Base-by-base conservation (phyloP, 345 rosid genomes). In the Erysimum cheiranthoides region DNA sequence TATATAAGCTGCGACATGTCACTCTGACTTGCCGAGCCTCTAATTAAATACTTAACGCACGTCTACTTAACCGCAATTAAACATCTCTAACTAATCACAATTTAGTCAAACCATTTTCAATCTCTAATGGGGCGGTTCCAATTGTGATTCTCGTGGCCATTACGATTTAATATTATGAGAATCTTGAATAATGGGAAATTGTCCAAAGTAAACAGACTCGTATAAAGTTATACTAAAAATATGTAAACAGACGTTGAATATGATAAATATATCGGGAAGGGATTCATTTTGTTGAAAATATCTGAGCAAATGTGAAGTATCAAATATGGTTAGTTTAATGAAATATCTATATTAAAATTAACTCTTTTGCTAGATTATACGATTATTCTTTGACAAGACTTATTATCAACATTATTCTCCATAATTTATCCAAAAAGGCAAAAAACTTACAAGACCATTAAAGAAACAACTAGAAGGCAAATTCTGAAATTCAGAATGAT, bases 71-170 rank as follows among this genome's bases (percentile, higher is more conserved):
- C 56, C 28, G 10, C 30, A 30, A 50, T 49, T 40, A 68, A 75
- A 75, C 47, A 68, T 76, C 10, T 50, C 12, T 45, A 68, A 61
- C 53, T 67, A 75, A 75, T 75, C 64, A 61, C 49, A 75, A 6
- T 31, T 61, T 11, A 76, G 79, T 76, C 75, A 76, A 61, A 69
- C 70, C 70, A 54, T 76, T 52, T 76, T 76, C 57, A 69, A 69
- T 61, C 39, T 43, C 27, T 52, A 52, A 27, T 76, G 75, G 51
- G 79, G 58, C 51, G 65, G 70, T 70, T 76, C 51, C 21, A 9
- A 13, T 62, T 60, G 71, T 54, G 59, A 45, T 70, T 53, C 71
- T 71, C 34, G 45, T 46, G 71, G 60, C 46, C 61, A 27, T 43
- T 43, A 52, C 32, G 27, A 53, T 68, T 52, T 76, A 21, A 69